Conservation (phyloP, 495 filamentous ascomycete species). For the Penicillium atrosanguineum region DNA sequence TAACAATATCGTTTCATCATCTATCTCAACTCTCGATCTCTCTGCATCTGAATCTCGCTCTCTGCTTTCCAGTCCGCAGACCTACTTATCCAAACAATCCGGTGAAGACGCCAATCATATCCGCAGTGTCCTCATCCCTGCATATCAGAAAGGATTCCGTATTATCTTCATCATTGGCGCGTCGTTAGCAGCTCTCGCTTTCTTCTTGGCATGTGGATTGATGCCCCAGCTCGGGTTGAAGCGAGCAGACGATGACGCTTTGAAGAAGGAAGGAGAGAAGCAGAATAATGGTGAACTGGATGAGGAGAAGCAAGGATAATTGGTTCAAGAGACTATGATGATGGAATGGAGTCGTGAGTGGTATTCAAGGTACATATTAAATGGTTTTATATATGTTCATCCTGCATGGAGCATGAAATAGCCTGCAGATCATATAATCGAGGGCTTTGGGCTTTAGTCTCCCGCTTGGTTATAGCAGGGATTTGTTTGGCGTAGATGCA, state of each 20-base stretch:
- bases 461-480: no score
- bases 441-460: no score
- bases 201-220: slow-evolving; percentile 40
- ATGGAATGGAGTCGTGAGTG: not conserved
- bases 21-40: slow-evolving; percentile 33
- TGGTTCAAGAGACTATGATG: not conserved
- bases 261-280: slow-evolving; percentile 46
- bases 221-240: slow-evolving; percentile 48
- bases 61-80: slow-evolving; percentile 32
- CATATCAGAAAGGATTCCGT: slow-evolving; percentile 49
- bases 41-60: slow-evolving; percentile 22
- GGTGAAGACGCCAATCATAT: slow-evolving; percentile 32
- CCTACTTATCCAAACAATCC: slow-evolving; percentile 29
- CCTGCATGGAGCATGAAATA: not conserved
- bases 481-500: no score
- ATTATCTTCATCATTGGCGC: slow-evolving; percentile 52
- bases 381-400: not conserved
- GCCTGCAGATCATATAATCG: no score
- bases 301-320: slow-evolving; percentile 8
- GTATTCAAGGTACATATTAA: not conserved
- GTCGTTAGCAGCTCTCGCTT: slow-evolving; percentile 43
- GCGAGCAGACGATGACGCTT: slow-evolving; percentile 42
- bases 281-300: slow-evolving; percentile 18
- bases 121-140: slow-evolving; percentile 39
- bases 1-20: slow-evolving; percentile 43